Evolutionary conservation across 2,329 filamentous ascomycete genomes (phyloP).

Genomic region (Acarospora socialis): DNA sequence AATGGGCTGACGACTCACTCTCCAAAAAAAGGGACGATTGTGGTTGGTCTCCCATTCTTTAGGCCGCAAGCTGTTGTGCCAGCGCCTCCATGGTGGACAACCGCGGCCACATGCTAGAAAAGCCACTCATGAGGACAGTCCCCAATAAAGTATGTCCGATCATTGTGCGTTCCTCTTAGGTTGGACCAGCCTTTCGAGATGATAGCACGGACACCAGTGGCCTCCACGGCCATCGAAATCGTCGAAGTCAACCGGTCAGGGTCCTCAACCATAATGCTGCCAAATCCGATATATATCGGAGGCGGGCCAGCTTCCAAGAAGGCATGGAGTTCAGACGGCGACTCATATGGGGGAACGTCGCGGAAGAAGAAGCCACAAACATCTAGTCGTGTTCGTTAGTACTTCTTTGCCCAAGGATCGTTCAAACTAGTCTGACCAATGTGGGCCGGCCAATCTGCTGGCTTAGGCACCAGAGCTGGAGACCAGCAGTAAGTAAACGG

Average conservation of each 20-base stretch:
- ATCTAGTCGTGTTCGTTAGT: background rate
- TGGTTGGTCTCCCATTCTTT: constrained; percentile 35
- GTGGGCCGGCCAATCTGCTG: constrained; percentile 26
- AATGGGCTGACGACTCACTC: constrained; percentile 22
- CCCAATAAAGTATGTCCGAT: constrained; percentile 33
- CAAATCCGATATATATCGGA: constrained; percentile 44
- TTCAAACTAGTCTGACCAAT: constrained; percentile 17
- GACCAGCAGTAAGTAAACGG: constrained; percentile 35
- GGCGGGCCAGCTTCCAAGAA: constrained; percentile 35
- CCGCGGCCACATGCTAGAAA: constrained; percentile 39
- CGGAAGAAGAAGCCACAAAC: constrained; percentile 35
- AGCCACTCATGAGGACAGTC: constrained; percentile 47
- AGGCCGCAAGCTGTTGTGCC: constrained; percentile 45
- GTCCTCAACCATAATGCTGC: constrained; percentile 41
- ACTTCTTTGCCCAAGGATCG: constrained; percentile 12
- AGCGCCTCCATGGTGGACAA: constrained; percentile 46
- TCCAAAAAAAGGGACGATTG: constrained; percentile 44
- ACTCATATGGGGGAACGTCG: constrained; percentile 24
- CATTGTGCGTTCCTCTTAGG: constrained; percentile 23
- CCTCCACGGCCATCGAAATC: constrained; percentile 34
- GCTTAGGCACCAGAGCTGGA: constrained; percentile 27
- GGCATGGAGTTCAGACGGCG: constrained; percentile 24
- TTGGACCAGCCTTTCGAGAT: constrained; percentile 42
- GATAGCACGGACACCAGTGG: constrained; percentile 36
- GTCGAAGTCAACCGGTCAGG: constrained; percentile 30